phyloP scores from a whole-genome alignment of 306 rosid species.

The Comarum palustre region DNA sequence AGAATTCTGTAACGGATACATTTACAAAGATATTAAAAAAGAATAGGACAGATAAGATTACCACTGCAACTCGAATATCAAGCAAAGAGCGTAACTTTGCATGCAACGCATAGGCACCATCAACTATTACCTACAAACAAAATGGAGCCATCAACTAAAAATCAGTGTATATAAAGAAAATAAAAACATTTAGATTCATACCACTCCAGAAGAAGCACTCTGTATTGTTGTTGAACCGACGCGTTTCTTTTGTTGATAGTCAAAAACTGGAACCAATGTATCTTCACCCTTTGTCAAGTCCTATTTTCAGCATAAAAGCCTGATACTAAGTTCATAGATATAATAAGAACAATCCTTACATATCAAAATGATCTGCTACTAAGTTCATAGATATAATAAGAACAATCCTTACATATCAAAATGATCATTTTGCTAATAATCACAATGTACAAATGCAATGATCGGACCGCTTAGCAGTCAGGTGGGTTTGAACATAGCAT shows the following conservation, averaged over 20 bases:
- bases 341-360: constrained; percentile 9
- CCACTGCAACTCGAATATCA: constrained; percentile 99
- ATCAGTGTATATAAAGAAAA: constrained; percentile 5
- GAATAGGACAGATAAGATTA: constrained; percentile 25
- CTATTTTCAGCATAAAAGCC: constrained; percentile 41
- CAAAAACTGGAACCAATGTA: constrained; percentile 70
- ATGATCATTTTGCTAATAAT: not conserved
- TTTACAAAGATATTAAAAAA: constrained; percentile 10
- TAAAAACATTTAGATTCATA: constrained; percentile 38
- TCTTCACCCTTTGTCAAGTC: constrained; percentile 87
- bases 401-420: not conserved
- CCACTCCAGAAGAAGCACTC: constrained; percentile 90
- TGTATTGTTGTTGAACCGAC: constrained; percentile 65
- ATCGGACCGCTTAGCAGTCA: not conserved
- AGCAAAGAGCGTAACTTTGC: constrained; percentile 92
- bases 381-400: constrained; percentile 10
- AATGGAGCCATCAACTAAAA: constrained; percentile 17
- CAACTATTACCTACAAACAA: constrained; percentile 76
- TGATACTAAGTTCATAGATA: constrained; percentile 17
- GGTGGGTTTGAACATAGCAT: not conserved
- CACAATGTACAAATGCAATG: not conserved
- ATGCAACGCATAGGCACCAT: constrained; percentile 94
- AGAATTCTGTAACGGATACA: constrained; percentile 23
- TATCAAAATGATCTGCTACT: not conserved
- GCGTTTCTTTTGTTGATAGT: constrained; percentile 81